A percentile compares a stretch with the other conserved stretches of the same genome.
Evolutionary conservation across 805 yeast genomes (phyloP).

Genomic region (Myxozyma monticola): DNA sequence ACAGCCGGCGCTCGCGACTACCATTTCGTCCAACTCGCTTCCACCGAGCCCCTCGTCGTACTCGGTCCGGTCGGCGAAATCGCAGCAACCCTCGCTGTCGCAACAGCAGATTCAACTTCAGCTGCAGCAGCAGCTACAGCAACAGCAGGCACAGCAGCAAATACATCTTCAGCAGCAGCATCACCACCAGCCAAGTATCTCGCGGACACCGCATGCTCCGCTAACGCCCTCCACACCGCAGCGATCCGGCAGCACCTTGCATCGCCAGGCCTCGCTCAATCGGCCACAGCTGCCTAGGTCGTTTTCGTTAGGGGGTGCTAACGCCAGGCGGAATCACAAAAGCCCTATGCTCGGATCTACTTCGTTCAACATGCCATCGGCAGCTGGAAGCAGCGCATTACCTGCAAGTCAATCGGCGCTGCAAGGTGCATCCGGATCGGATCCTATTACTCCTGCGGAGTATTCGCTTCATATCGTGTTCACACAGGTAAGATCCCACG

Average conservation of each 20-base stretch:
- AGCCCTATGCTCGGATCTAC: too few species aligned
- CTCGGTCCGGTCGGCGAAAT: neutral
- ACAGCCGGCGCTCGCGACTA: conserved; percentile 5
- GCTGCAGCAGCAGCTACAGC: neutral
- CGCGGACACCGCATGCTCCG: conserved; percentile 3
- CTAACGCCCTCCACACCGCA: too few species aligned
- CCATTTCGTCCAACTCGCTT: conserved; percentile 1
- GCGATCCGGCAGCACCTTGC: too few species aligned
- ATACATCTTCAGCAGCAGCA: too few species aligned
- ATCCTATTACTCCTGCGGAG: conserved; percentile 74
- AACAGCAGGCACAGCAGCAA: neutral
- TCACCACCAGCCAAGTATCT: neutral
- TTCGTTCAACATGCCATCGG: too few species aligned
- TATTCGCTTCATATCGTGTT: conserved; percentile 92
- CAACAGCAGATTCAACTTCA: too few species aligned
- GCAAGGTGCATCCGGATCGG: conserved; percentile 33
- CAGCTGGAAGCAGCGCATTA: too few species aligned
- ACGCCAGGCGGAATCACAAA: conserved; percentile 9
- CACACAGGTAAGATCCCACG: conserved; percentile 54
- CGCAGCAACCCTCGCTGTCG: too few species aligned
- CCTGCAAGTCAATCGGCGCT: neutral
- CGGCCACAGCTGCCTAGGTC: conserved; percentile 22
- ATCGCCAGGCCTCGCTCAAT: conserved; percentile 12
- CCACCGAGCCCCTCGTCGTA: conserved; percentile 9
- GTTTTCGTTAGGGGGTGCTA: conserved; percentile 18